Percentiles rank a stretch among this genome's conserved stretches.
These are phyloP conservation scores for Curvularia spicifera DNA, from an alignment of 2,329 filamentous ascomycete genomes.

Conservation along the genomic window DNA sequence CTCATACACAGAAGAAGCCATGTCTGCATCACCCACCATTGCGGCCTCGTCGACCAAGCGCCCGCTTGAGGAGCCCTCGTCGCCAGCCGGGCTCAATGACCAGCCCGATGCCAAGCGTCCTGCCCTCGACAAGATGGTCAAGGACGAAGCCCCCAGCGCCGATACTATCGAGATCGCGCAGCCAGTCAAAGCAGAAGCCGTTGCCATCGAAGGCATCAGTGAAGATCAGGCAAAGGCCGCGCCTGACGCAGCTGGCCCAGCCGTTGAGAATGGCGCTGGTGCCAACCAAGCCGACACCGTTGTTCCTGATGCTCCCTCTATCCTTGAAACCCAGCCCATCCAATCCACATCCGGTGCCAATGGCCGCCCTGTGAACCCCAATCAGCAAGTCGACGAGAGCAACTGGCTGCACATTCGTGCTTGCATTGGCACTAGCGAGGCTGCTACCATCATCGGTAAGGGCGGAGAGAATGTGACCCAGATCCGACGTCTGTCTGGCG, in stretches of 20 bases:
- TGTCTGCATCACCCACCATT: slow-evolving; percentile 57
- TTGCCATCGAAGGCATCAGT: slow-evolving; percentile 44
- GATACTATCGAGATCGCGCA: slow-evolving; percentile 57
- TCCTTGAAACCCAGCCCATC: slow-evolving; percentile 64
- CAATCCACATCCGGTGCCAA: slow-evolving; percentile 62
- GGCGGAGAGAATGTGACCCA: slow-evolving; percentile 98
- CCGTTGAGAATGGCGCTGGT: slow-evolving; percentile 56
- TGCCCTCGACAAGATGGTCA: slow-evolving; percentile 89
- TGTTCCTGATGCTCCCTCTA: slow-evolving; percentile 65
- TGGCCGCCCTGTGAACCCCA: slow-evolving; percentile 56
- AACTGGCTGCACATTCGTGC: slow-evolving; percentile 97
- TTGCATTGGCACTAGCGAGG: slow-evolving; percentile 96
- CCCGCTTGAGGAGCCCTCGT: slow-evolving; percentile 95
- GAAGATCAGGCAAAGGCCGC: slow-evolving; percentile 36
- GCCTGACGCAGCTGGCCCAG: slow-evolving; percentile 30
- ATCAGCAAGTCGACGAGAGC: slow-evolving; percentile 79
- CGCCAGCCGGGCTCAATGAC: slow-evolving; percentile 86
- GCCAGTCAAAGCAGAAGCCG: slow-evolving; percentile 44
- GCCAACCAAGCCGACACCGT: slow-evolving; percentile 74
- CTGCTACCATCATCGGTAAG: slow-evolving; percentile 97
- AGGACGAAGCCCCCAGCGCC: slow-evolving; percentile 60
- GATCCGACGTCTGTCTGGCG: slow-evolving; percentile 91
- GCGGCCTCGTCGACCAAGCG: slow-evolving; percentile 78
- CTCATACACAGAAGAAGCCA: slow-evolving; percentile 42
- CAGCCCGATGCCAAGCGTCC: slow-evolving; percentile 97